These are phyloP conservation scores for Hanseniaspora lindneri DNA, from an alignment of 805 yeast species.

Conservation along the genomic window DNA sequence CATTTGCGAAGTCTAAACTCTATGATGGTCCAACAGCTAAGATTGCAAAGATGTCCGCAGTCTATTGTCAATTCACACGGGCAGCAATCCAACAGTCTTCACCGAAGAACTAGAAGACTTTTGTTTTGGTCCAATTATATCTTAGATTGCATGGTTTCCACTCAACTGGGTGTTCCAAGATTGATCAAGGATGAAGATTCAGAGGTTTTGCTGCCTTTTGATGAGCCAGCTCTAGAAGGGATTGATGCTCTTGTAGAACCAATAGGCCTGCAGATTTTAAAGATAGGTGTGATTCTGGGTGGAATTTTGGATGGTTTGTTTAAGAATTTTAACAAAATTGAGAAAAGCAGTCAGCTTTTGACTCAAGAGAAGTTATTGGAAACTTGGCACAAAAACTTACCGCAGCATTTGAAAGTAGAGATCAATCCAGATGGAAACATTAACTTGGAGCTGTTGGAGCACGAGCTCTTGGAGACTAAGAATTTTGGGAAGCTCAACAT, in stretches of 20 bases:
- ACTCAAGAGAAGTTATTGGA: constrained; percentile 59
- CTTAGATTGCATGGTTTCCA: constrained; percentile 61
- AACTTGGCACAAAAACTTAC: constrained; percentile 64
- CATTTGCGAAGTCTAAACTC: constrained; percentile 63
- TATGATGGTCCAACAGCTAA: constrained; percentile 73
- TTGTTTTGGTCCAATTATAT: constrained; percentile 76
- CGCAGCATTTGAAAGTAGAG: constrained; percentile 48
- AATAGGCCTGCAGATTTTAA: constrained; percentile 49
- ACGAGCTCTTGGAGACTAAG: constrained; percentile 14
- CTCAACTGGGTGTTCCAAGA: constrained; percentile 73
- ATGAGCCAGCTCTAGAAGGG: constrained; percentile 33
- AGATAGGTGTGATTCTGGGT: constrained; percentile 63
- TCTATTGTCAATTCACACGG: constrained; percentile 63
- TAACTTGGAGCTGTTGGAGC: constrained; percentile 22
- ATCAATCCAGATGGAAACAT: constrained; percentile 45
- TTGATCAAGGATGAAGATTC: constrained; percentile 68
- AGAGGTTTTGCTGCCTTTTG: constrained; percentile 74
- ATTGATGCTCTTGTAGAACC: constrained; percentile 36
- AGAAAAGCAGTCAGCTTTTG: constrained; percentile 23
- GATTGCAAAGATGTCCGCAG: constrained; percentile 78
- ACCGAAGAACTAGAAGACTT: constrained; percentile 72
- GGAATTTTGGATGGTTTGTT: constrained; percentile 59
- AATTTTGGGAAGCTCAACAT: constrained; percentile 42
- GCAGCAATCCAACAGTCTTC: constrained; percentile 49
- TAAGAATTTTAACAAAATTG: constrained; percentile 32